A percentile compares a stretch with the other conserved stretches of the same genome.
Evolutionary conservation across 2,329 filamentous ascomycete species (phyloP).

Genomic region (Ophiocordyceps robertsii): DNA sequence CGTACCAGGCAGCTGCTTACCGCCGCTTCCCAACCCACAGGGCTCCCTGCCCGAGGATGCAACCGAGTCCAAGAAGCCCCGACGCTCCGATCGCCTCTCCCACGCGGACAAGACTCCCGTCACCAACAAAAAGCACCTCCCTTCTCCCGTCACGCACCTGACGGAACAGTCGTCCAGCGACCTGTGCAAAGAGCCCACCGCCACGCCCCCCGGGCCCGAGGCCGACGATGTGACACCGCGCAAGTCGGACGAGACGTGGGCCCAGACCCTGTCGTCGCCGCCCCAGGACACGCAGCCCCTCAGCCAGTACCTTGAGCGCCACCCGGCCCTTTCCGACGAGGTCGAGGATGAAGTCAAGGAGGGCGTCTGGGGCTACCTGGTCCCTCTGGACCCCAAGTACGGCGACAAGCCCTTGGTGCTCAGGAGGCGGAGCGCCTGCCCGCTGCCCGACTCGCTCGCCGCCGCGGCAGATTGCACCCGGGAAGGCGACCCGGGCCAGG

Average conservation of each 20-base stretch:
- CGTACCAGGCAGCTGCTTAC: constrained; percentile 3
- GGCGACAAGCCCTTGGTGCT: constrained; percentile 56
- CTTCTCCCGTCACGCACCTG: constrained; percentile 63
- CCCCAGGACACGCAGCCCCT: constrained; percentile 51
- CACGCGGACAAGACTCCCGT: constrained; percentile 47
- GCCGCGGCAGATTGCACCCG: constrained; percentile 11
- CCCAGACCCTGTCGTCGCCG: constrained; percentile 40
- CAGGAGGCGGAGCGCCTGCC: constrained; percentile 59
- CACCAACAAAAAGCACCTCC: constrained; percentile 54
- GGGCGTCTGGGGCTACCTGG: constrained; percentile 90
- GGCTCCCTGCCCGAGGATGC: constrained; percentile 50
- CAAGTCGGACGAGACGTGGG: constrained; percentile 33
- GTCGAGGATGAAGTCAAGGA: constrained; percentile 73
- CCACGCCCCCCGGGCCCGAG: constrained; percentile 51
- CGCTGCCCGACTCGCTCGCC: constrained; percentile 35
- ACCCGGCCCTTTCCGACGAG: constrained; percentile 61
- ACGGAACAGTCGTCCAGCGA: constrained; percentile 44
- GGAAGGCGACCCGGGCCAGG: constrained; percentile 20
- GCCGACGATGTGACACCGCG: constrained; percentile 40
- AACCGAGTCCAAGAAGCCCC: constrained; percentile 67
- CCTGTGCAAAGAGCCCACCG: constrained; percentile 52
- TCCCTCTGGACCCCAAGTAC: constrained; percentile 62
- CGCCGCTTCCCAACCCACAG: constrained; percentile 27
- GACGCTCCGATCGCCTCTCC: constrained; percentile 61
- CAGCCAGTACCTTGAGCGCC: constrained; percentile 60